These are phyloP conservation scores for Zymoseptoria crescenta DNA, from an alignment of 2,329 filamentous ascomycete genomes.

Conservation along the genomic window DNA sequence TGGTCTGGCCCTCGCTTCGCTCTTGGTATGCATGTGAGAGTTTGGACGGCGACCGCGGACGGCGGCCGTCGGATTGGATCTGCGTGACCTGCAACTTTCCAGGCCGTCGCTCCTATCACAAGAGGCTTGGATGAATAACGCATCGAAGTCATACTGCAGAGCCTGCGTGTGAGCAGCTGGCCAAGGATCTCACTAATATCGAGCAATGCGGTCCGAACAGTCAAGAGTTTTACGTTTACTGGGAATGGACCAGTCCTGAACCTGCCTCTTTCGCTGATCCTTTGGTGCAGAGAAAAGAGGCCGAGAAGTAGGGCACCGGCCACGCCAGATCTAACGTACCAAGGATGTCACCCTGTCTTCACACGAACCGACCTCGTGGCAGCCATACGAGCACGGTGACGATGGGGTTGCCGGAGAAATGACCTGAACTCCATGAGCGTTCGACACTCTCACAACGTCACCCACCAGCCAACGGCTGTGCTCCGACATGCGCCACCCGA, in stretches of 20 bases:
- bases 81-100: no score
- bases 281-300: neutral
- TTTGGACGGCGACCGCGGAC: no score
- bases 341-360: neutral
- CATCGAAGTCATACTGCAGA: neutral
- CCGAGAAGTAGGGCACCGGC: neutral
- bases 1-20: no score
- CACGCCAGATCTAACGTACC: neutral
- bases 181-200: neutral
- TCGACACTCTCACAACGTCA: neutral
- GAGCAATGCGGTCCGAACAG: neutral
- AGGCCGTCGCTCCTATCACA: no score
- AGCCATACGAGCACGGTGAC: conserved; percentile 1
- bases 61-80: no score
- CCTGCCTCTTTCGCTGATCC: neutral
- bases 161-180: neutral
- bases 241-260: neutral
- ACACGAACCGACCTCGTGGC: conserved; percentile 4
- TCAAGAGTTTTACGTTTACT: neutral
- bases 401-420: neutral
- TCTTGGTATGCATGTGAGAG: no score
- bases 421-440: neutral
- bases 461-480: neutral
- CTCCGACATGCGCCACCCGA: conserved; percentile 3
- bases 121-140: no score